Conservation (phyloP, 176 grass and related monocot genomes). For the Bromus sterilis region DNA sequence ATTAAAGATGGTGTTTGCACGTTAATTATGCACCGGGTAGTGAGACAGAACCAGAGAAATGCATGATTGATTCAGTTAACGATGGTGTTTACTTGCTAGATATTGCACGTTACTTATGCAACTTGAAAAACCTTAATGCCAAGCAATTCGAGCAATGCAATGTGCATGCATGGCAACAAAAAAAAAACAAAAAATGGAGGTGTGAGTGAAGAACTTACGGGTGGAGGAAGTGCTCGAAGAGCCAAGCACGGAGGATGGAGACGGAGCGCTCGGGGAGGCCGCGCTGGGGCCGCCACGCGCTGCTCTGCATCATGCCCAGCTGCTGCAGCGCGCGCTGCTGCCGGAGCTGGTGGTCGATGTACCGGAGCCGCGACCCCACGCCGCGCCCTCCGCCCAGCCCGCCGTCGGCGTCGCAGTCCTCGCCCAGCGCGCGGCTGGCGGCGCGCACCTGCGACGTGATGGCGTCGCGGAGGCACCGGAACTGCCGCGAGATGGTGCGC, state of each 20-base stretch:
- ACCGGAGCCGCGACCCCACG: constrained; percentile 63
- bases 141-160: not conserved
- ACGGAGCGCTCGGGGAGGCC: constrained; percentile 91
- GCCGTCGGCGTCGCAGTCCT: constrained; percentile 44
- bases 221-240: constrained; percentile 99
- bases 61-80: not conserved
- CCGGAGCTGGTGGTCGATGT: constrained; percentile 93
- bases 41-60: not conserved
- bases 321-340: constrained; percentile 96
- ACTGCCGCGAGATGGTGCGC: constrained; percentile 91
- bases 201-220: constrained; percentile 40
- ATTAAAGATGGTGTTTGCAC: not conserved
- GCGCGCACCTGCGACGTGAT: constrained; percentile 68
- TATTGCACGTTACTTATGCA: not conserved
- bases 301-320: constrained; percentile 96
- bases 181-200: not conserved
- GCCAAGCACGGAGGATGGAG: constrained; percentile 92
- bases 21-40: not conserved
- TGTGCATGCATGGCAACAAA: not conserved
- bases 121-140: not conserved
- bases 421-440: constrained; percentile 65
- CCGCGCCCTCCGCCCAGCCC: constrained; percentile 31
- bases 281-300: constrained; percentile 88
- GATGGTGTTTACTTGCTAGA: not conserved
- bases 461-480: constrained; percentile 87